Base-by-base conservation (phyloP, 2,329 filamentous ascomycete genomes). In the Hymenotorrendiella dingleyae region DNA sequence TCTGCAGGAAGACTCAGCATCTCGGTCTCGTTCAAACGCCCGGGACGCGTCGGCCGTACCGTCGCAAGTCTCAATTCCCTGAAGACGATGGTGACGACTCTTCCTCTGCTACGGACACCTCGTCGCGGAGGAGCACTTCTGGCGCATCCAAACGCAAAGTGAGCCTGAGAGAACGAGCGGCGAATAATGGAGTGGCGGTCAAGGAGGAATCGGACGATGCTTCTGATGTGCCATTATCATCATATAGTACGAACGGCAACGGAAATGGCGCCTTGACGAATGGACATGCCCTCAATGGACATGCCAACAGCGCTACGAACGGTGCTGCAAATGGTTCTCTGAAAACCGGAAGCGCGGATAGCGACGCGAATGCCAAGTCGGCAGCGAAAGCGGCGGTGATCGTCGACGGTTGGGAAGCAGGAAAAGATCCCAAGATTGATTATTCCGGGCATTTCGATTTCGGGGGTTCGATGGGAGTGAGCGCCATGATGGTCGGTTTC, bases 401-500 rank as follows among this genome's bases (percentile, higher is more conserved):
- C 6, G 55, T 74, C 19, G 78, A 81, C 54, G 78, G 78, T 42
- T 80, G 77, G 74, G 69, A 61, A 52, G 71, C 73, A 16, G 78
- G 76, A 35, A 68, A 71, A 54, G 78, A 84, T 54, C 76, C 73
- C 56, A 81, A 74, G 63, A 54, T 83, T 45, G 80, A 84, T 65
- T 69, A 73, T 58, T 80, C 77, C 2, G 78, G 74, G 50, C 69
- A 76, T 50, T 76, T 78, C 54, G 94, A 98, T 62, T 98, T 97
- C 61, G 91, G 91, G 50, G 93, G 93, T 45, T 82, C 86, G 3
- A 62, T 75, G n/a, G 91, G 93, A 42, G 84, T 90, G 30, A 67
- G 76, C 12, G 71, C 77, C 54, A 89, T 96, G 78, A 97, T 97
- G 88, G 74, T 89, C 49, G 80, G 84, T 34, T 98, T 97, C 67